Percentiles rank a stretch among this genome's conserved stretches.
phyloP scores from a whole-genome alignment of 2,329 filamentous ascomycete species.

The Neopestalotiopsis rosae region DNA sequence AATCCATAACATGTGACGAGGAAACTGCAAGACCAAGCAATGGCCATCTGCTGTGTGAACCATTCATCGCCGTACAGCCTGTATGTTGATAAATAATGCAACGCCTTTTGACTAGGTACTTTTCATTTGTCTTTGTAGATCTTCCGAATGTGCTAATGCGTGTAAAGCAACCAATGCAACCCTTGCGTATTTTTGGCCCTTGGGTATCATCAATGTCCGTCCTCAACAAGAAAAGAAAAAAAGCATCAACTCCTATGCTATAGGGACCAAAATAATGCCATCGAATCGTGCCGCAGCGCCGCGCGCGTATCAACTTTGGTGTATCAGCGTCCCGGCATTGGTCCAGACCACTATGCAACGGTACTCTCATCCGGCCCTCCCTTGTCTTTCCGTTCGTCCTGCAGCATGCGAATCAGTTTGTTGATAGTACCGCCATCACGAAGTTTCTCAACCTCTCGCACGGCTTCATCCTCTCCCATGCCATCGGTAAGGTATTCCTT shows the following conservation, averaged over 20 bases:
- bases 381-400: constrained; percentile 42
- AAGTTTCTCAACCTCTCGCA: constrained; percentile 41
- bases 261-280: not conserved
- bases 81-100: not conserved
- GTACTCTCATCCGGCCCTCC: constrained; percentile 34
- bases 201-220: constrained; percentile 13
- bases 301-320: not conserved
- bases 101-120: not conserved
- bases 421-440: constrained; percentile 43
- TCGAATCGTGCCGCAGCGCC: not conserved
- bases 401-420: constrained; percentile 41
- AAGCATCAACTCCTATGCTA: not conserved
- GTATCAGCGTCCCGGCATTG: not conserved
- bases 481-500: constrained; percentile 42
- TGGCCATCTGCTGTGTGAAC: not conserved
- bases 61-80: not conserved
- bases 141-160: not conserved
- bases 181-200: constrained; percentile 1
- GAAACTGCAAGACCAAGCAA: not conserved
- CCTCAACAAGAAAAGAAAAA: not conserved
- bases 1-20: not conserved
- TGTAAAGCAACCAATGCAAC: not conserved
- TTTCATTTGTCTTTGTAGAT: not conserved
- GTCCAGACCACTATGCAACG: constrained; percentile 26
- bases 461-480: constrained; percentile 40